Evolutionary conservation across 352 stramenopile genomes (phyloP), one percentile per base, ranked within the genome.

Genomic region (Pythium rhizo-oryzae): DNA sequence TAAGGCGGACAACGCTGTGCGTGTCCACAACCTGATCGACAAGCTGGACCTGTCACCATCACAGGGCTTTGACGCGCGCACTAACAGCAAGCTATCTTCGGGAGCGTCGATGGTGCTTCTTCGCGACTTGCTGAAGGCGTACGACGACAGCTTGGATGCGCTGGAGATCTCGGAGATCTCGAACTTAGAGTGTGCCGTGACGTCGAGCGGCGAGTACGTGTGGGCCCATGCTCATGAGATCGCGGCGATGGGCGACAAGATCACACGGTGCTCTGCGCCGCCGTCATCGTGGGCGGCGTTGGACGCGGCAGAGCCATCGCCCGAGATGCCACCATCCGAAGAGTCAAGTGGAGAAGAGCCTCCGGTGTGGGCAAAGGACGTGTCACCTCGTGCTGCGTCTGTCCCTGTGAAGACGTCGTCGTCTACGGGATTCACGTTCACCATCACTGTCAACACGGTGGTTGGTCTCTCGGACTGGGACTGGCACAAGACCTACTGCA

Each of bases 401-500:
- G 8, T 15, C 8, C 8, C 8, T 15, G n/a, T n/a, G n/a, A 43
- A 43, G 37, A 43, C n/a, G n/a, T n/a, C n/a, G n/a, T 8, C 37
- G 8, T 3, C 1, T 6, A n/a, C n/a, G n/a, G n/a, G n/a, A n/a
- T 28, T 63, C 57, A 53, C 43, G 24, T 19, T 63, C 30, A 54
- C 23, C 18, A 2, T 55, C 15, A 21, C 18, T 23, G 43, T 63
- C 15, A 43, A 63, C 13, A 16, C 13, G 2, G n/a, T 63, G 11
- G 43, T 44, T 0, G 57, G 57, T 6, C 41, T 63, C 6, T 16
- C 41, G 1, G 57, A 63, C 57, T 63, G 57, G 57, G 65, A 72
- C 44, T 72, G 65, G 65, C 37, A 64, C 58, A 72, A 72, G 51
- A 35, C 46, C 15, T 63, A 71, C 51, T 71, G 65, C 35, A 62